Conservation (phyloP, 163 green algal species). For the Volvox carteri region DNA sequence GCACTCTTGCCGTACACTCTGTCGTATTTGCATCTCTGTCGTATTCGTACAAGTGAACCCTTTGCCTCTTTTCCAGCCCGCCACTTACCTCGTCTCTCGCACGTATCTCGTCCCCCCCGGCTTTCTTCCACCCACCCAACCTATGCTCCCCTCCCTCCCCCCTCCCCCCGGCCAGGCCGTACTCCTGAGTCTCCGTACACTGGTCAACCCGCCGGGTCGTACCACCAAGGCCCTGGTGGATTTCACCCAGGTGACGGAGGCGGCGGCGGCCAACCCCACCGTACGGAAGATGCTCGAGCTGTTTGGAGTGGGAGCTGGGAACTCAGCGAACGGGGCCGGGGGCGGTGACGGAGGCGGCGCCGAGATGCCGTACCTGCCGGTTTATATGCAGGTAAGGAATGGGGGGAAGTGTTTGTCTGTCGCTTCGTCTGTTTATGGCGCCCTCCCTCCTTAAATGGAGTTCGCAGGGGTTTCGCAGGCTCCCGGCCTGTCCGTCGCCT, state of each 20-base stretch:
- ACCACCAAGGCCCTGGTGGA: slow-evolving; percentile 43
- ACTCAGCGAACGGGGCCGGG: background rate
- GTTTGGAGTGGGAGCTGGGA: slow-evolving; percentile 16
- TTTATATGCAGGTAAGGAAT: slow-evolving; percentile 29
- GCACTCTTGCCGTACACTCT: no score
- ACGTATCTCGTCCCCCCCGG: no score
- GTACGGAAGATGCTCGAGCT: slow-evolving; percentile 42
- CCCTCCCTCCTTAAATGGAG: no score
- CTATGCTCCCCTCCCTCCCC: background rate
- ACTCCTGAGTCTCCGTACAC: background rate
- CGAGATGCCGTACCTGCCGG: slow-evolving; percentile 17
- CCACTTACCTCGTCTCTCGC: no score
- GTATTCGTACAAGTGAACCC: no score
- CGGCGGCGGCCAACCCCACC: slow-evolving; percentile 27
- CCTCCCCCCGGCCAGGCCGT: slow-evolving; percentile 8
- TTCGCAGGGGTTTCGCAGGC: no score
- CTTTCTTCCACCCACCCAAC: background rate
- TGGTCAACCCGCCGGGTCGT: slow-evolving; percentile 47
- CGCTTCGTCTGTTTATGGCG: no score
- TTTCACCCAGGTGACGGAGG: background rate
- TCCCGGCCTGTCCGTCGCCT: no score
- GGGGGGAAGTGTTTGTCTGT: no score
- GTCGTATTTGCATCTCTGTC: no score
- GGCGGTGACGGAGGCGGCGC: background rate
- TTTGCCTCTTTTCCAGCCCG: no score